Evolutionary conservation across 2,329 filamentous ascomycete genomes (phyloP).

Genomic region (Pseudopyricularia cyperi): DNA sequence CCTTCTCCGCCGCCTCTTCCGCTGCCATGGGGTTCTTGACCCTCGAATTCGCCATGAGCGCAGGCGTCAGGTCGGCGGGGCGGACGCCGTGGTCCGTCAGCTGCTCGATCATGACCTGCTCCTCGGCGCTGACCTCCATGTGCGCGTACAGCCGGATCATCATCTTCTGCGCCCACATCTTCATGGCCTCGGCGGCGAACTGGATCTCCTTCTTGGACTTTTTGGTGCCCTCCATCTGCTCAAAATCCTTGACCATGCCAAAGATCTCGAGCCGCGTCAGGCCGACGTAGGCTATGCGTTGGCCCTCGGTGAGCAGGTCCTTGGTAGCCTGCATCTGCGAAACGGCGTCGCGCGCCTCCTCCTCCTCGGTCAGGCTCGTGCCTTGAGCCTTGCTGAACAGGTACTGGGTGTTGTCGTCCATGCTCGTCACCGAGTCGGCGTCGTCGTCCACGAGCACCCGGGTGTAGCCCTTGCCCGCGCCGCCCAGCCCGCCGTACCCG

Average conservation of each 20-base stretch:
- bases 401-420: constrained; percentile 96
- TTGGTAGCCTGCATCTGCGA: constrained; percentile 94
- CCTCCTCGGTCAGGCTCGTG: constrained; percentile 56
- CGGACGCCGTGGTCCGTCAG: constrained; percentile 83
- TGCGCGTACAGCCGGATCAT: constrained; percentile 91
- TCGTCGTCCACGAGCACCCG: constrained; percentile 92
- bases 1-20: neutral
- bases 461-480: constrained; percentile 90
- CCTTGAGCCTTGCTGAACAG: constrained; percentile 61
- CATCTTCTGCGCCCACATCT: constrained; percentile 97
- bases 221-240: constrained; percentile 43
- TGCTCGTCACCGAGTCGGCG: constrained; percentile 80
- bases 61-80: constrained; percentile 68
- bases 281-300: constrained; percentile 92
- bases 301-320: constrained; percentile 84
- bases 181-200: constrained; percentile 61
- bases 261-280: constrained; percentile 71
- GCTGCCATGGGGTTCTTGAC: constrained; percentile 85
- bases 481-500: constrained; percentile 66
- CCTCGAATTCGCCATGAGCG: constrained; percentile 80
- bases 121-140: constrained; percentile 86
- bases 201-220: constrained; percentile 59
- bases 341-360: constrained; percentile 63
- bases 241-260: constrained; percentile 58
- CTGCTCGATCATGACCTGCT: constrained; percentile 99